Evolutionary conservation across 2,329 filamentous ascomycete genomes (phyloP), one percentile per base, ranked within the genome.

Genomic region (Dothideomycetes sp.): DNA sequence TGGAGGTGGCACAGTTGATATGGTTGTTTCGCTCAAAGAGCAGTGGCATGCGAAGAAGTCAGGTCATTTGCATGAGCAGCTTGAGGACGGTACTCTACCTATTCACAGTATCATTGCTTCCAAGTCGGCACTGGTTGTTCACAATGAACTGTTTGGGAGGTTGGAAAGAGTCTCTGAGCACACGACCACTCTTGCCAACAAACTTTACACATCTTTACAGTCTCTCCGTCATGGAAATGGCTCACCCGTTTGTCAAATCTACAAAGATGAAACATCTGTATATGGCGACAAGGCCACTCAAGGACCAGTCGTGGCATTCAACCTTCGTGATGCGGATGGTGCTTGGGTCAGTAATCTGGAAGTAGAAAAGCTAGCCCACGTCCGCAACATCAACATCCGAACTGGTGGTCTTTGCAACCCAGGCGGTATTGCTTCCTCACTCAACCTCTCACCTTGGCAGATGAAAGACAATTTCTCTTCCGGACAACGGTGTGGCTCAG

Each of bases 371-470:
- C 68, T 96, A 16, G 84, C 87, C 5, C 72, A 74, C 3, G 67
- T 94, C 15, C 84, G 82, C 49, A 75, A 78, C 34, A 82, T 96
- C 32, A 85, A 95, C 53, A 64, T 96, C 16, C 76, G 91, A 25
- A 94, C 86, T 1, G 91, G 91, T 5, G 83, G 86, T 0, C 69
- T 95, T 1, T 98, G 91, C 63, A 95, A 94, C 53, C 89, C 91
- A 1, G 91, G 88, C 7, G 87, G 87, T 1, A 75, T 94, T 41
- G 82, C 87, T 13, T 69, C 71, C 2, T 76, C 78, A n/a, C 70
- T 96, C 12, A 67, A 69, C 2, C 69, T 95, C 33, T 73, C 80
- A 33, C 78, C 85, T 0, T 83, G 81, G 74, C 87, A 96, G 54
- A 80, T 95, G 71, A 81, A 72, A 51, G 72, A 74, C 44, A 94